Base-by-base conservation (phyloP, 257 asterid species). In the Przewalskia tangutica region DNA sequence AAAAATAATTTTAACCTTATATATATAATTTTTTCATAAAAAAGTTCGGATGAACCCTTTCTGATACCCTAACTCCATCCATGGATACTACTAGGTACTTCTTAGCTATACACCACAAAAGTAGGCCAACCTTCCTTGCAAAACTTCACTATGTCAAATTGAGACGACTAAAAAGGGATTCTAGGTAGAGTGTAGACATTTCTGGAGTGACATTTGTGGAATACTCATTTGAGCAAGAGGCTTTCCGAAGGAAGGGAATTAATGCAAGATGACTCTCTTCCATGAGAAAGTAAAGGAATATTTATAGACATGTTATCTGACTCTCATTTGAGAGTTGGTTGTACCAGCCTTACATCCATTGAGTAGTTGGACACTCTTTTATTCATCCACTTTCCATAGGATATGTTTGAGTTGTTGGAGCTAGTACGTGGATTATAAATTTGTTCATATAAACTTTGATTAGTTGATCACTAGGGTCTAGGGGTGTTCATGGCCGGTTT, bases 181-280 rank as follows among this genome's bases (percentile, higher is more conserved):
- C 53, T 48, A 48, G 11, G 53, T 7, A 48, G 53, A 48, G 53
- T 53, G 3, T 2, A 67, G 3, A 70, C 78, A 60, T 60, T 60
- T 60, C 6, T 23, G 16, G 16, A 20, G 16, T 60, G 67, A 60
- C 27, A 70, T 44, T 65, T 71, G 78, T 70, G 58, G 58, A 71
- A 71, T 46, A 71, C 78, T 71, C 78, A 71, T 71, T 71, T 71
- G 78, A 71, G 78, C 58, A 71, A 71, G 78, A 71, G 58, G 58
- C 58, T 6, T 71, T 71, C 18, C 10, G 18, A 44, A 20, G 4
- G 40, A 71, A 71, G 58, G 27, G 58, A 71, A 53, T 3, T 48
- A 48, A 17, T 68, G 77, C 55, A 71, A 71, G 5, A 18, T 71
- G 78, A 71, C n/a, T 71, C 4, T 34, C 17, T 55, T 46, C 78